These are phyloP conservation scores for Pisolithus orientalis DNA, from an alignment of 768 basidiomycete species.

Conservation along the genomic window DNA sequence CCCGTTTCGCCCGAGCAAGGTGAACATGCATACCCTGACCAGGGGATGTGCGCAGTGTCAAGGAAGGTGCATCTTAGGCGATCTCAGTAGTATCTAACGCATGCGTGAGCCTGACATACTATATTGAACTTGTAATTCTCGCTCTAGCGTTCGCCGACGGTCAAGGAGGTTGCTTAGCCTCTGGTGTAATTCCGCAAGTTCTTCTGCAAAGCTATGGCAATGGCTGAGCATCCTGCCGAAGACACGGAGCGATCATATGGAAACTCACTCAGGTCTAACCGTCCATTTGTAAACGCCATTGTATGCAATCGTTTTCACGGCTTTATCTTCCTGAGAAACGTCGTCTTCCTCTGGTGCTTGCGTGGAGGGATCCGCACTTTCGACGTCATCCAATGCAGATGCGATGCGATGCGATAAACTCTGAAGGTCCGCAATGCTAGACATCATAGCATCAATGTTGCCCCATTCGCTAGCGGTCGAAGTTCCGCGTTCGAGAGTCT, in stretches of 20 bases:
- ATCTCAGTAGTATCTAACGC: not conserved
- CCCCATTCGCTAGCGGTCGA: slow-evolving; percentile 43
- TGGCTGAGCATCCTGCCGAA: not conserved
- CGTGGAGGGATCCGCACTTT: slow-evolving; percentile 11
- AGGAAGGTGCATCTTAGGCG: slow-evolving; percentile 56
- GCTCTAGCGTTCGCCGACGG: slow-evolving; percentile 48
- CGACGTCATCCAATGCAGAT: slow-evolving; percentile 35
- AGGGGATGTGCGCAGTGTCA: slow-evolving; percentile 64
- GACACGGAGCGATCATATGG: not conserved
- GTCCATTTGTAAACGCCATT: slow-evolving; percentile 40
- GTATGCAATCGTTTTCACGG: slow-evolving; percentile 8
- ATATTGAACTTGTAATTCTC: slow-evolving; percentile 44
- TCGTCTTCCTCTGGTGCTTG: slow-evolving; percentile 21
- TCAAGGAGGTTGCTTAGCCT: slow-evolving; percentile 38
- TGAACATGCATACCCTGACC: slow-evolving; percentile 74
- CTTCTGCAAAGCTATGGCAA: slow-evolving; percentile 50
- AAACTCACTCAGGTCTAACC: slow-evolving; percentile 60
- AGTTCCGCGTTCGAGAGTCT: slow-evolving; percentile 25
- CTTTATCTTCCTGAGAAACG: slow-evolving; percentile 9
- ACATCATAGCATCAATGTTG: slow-evolving; percentile 47
- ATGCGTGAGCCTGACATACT: slow-evolving; percentile 32
- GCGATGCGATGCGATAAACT: slow-evolving; percentile 53
- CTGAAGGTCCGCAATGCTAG: slow-evolving; percentile 44
- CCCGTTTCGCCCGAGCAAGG: slow-evolving; percentile 57
- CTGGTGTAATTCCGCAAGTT: slow-evolving; percentile 44